Evolutionary conservation across 768 basidiomycete genomes (phyloP).

Genomic region (Rhodosporidiobolus sp.): DNA sequence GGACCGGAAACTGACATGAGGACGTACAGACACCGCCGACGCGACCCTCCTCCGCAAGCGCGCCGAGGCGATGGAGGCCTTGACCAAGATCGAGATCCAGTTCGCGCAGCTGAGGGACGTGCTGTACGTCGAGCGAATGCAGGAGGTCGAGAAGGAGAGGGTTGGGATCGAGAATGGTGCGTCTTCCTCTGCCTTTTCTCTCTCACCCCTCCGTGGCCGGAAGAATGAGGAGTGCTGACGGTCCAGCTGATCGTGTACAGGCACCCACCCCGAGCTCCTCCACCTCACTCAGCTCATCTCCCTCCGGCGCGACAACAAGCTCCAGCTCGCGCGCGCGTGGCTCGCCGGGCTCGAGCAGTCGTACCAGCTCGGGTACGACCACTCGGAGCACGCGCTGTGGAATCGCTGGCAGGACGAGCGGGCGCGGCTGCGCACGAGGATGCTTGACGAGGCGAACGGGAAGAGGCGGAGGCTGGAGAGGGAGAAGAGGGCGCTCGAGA

Average conservation of each 20-base stretch:
- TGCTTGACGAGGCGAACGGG: conserved; percentile 84
- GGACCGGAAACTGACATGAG: not conserved
- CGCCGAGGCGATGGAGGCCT: conserved; percentile 79
- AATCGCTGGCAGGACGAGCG: conserved; percentile 81
- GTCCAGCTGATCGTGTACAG: conserved; percentile 52
- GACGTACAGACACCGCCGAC: conserved; percentile 54
- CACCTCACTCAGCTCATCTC: conserved; percentile 76
- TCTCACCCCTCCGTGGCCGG: not conserved
- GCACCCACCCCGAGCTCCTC: conserved; percentile 78
- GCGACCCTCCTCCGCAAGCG: conserved; percentile 54
- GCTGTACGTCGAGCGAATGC: conserved; percentile 92
- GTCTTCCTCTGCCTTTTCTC: conserved; percentile 37
- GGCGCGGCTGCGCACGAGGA: conserved; percentile 75
- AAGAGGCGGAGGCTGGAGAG: conserved; percentile 81
- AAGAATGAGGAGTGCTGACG: not conserved
- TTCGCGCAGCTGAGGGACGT: conserved; percentile 82
- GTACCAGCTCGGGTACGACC: conserved; percentile 60
- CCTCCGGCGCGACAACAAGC: conserved; percentile 71
- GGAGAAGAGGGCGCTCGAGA: conserved; percentile 72
- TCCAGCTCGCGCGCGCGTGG: conserved; percentile 74
- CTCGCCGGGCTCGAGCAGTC: conserved; percentile 66
- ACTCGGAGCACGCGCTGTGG: conserved; percentile 77
- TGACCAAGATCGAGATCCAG: conserved; percentile 86
- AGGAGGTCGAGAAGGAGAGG: conserved; percentile 83
- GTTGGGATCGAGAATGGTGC: conserved; percentile 70